These are phyloP conservation scores for Colletotrichum higginsianum DNA, from an alignment of 2,329 filamentous ascomycete genomes.

Conservation along the genomic window DNA sequence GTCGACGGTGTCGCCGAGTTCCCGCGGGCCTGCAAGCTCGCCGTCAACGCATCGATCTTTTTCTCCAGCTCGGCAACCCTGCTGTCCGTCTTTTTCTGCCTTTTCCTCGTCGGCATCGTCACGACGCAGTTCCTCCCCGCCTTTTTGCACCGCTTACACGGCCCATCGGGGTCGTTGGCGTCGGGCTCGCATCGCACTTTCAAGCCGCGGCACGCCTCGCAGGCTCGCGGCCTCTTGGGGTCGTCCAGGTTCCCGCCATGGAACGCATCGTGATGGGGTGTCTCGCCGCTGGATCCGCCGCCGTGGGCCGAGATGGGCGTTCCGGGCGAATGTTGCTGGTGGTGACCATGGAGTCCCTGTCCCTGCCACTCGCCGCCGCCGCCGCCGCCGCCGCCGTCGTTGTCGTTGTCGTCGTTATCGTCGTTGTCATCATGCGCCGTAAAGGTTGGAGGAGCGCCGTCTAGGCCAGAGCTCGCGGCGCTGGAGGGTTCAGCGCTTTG, in stretches of 20 bases:
- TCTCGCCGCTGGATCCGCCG: conserved; percentile 24
- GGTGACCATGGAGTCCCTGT: conserved; percentile 12
- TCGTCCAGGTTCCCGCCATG: conserved; percentile 55
- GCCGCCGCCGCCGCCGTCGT: neutral
- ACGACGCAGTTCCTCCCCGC: conserved; percentile 83
- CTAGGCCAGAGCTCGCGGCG: conserved; percentile 6
- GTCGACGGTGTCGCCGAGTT: conserved; percentile 37
- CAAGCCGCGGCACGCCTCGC: conserved; percentile 81
- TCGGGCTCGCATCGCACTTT: conserved; percentile 91
- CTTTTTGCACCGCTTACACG: conserved; percentile 84
- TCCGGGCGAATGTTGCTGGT: conserved; percentile 23
- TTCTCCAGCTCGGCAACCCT: conserved; percentile 91
- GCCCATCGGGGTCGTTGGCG: conserved; percentile 70
- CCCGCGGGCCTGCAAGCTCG: conserved; percentile 76
- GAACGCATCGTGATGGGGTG: conserved; percentile 26
- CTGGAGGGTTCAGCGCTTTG: conserved; percentile 22
- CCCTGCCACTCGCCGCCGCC: conserved; percentile 20
- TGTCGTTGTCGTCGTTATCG: neutral
- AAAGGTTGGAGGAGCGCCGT: neutral
- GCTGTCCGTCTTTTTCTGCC: conserved; percentile 93
- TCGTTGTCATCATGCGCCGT: conserved; percentile 16
- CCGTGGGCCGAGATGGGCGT: conserved; percentile 34
- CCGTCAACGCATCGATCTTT: conserved; percentile 91
- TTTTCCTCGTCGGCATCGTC: conserved; percentile 81
- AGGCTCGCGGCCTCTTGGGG: conserved; percentile 78